Conservation (phyloP, 805 yeast genomes). For the Candida parachauliodes region DNA sequence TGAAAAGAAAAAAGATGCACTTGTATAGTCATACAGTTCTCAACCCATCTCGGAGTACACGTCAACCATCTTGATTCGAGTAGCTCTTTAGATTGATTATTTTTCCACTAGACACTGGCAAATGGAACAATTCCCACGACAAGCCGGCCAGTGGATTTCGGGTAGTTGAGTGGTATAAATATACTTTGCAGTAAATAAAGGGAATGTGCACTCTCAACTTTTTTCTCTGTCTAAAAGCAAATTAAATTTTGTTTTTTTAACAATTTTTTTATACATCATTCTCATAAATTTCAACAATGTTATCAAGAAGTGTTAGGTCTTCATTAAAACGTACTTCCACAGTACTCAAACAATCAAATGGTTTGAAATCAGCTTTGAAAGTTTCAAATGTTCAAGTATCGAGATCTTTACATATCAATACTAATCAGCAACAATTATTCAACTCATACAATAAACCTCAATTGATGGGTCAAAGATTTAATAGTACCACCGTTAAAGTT, state of each 20-base stretch:
- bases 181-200: too few species aligned
- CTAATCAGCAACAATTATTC: background rate
- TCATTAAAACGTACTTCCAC: slow-evolving; percentile 22
- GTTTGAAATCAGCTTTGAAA: slow-evolving; percentile 7
- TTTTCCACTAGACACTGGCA: too few species aligned
- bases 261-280: background rate
- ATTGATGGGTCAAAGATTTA: slow-evolving; percentile 33
- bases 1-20: too few species aligned
- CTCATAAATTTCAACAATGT: slow-evolving; percentile 17
- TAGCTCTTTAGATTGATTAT: too few species aligned
- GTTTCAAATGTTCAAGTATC: slow-evolving; percentile 13
- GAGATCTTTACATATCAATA: slow-evolving; percentile 17
- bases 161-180: too few species aligned
- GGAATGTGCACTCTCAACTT: background rate
- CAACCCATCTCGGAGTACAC: too few species aligned
- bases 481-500: slow-evolving; percentile 65
- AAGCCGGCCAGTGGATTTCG: too few species aligned
- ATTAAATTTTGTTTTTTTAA: background rate
- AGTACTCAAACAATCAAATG: slow-evolving; percentile 4
- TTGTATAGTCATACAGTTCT: too few species aligned
- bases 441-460: slow-evolving; percentile 5
- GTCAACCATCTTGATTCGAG: too few species aligned
- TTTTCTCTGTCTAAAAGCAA: background rate
- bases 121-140: too few species aligned
- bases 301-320: slow-evolving; percentile 31